These are phyloP conservation scores for Rhizophora apiculata DNA, from an alignment of 345 rosid genomes.

Conservation along the genomic window DNA sequence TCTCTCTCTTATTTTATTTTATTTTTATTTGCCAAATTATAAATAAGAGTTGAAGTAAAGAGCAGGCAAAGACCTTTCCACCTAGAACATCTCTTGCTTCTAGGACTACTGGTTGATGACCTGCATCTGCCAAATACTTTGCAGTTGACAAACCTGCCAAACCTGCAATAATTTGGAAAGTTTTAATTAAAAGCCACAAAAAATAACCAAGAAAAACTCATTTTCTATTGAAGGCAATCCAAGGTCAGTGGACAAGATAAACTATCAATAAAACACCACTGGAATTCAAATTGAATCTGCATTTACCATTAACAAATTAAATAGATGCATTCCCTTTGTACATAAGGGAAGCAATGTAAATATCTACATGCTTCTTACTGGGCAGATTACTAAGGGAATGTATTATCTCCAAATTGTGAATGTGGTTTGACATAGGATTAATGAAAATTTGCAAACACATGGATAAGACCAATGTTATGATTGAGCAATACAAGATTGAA, in stretches of 20 bases:
- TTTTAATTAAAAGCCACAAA: background rate
- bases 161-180: conserved; percentile 41
- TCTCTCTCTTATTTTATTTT: too few species aligned
- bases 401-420: background rate
- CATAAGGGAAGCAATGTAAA: background rate
- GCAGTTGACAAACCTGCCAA: conserved; percentile 96
- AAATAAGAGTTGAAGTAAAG: background rate
- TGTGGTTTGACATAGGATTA: background rate
- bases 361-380: background rate
- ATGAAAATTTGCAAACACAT: background rate
- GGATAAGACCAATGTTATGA: too few species aligned
- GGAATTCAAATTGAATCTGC: background rate
- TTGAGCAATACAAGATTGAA: too few species aligned
- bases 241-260: background rate
- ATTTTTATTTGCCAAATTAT: background rate
- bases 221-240: background rate
- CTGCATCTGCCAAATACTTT: conserved; percentile 93
- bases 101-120: conserved; percentile 73
- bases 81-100: conserved; percentile 96
- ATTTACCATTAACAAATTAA: background rate
- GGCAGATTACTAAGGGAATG: background rate
- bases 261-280: background rate
- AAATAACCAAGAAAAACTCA: background rate
- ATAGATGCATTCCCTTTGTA: too few species aligned
- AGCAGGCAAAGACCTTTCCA: conserved; percentile 67